Percentiles rank a stretch among this genome's conserved stretches.
Evolutionary conservation across 1,284 basidiomycete species (phyloP).

Genomic region (Laetiporus sulphureus): DNA sequence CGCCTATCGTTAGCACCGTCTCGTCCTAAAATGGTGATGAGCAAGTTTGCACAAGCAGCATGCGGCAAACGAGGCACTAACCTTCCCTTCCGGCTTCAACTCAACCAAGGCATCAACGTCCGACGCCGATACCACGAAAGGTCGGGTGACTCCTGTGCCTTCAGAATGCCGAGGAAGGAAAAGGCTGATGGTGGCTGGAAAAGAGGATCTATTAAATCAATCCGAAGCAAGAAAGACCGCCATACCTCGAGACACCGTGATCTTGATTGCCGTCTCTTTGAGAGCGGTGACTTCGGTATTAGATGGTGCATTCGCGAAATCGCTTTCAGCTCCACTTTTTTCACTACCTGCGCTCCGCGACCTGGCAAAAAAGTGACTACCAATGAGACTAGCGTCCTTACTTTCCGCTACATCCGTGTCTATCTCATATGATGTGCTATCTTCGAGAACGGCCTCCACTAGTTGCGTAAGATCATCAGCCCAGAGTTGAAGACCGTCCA

Average conservation of each 20-base stretch:
- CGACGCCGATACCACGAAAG: conserved; percentile 54
- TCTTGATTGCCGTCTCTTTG: conserved; percentile 45
- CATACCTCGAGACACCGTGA: conserved; percentile 54
- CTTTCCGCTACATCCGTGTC: conserved; percentile 34
- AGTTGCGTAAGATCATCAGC: conserved; percentile 78
- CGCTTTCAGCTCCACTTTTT: conserved; percentile 31
- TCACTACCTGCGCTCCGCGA: conserved; percentile 38
- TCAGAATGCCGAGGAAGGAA: conserved; percentile 32
- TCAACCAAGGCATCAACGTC: conserved; percentile 64
- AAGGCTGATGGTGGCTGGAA: conserved; percentile 37
- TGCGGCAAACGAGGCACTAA: conserved; percentile 24
- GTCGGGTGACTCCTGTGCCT: conserved; percentile 21
- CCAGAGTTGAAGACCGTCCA: conserved; percentile 81
- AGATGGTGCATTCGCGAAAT: conserved; percentile 19
- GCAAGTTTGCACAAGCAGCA: neutral
- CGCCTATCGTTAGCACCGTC: conserved; percentile 53
- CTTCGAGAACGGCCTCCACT: conserved; percentile 34
- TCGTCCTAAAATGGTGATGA: conserved; percentile 47
- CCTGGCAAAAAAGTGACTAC: conserved; percentile 74
- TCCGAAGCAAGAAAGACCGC: conserved; percentile 1
- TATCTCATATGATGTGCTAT: conserved; percentile 13
- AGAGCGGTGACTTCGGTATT: conserved; percentile 13
- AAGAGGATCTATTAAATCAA: conserved; percentile 3
- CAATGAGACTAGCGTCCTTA: conserved; percentile 68
- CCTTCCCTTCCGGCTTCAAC: conserved; percentile 64